phyloP scores from a whole-genome alignment of 192 early-diverging fungal species.

The Backusella luteola region DNA sequence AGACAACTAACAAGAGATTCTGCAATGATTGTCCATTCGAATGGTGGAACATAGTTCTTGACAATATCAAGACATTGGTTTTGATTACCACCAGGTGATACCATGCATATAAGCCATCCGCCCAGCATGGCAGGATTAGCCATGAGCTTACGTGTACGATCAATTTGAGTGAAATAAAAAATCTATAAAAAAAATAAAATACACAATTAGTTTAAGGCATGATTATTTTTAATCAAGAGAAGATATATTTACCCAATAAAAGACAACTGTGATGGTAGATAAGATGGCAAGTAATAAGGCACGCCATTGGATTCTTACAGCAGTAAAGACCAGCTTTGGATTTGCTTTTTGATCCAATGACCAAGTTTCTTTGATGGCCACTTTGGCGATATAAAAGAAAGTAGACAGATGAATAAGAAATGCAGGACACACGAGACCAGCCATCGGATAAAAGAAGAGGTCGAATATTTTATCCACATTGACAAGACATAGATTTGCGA shows the following conservation, averaged over 20 bases:
- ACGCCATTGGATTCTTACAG: slow-evolving; percentile 54
- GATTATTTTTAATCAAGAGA: background rate
- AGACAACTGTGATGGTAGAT: slow-evolving; percentile 35
- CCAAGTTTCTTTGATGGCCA: slow-evolving; percentile 2
- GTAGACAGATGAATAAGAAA: slow-evolving; percentile 50
- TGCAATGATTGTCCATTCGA: slow-evolving; percentile 40
- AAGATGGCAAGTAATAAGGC: slow-evolving; percentile 45
- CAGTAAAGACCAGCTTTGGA: slow-evolving; percentile 45
- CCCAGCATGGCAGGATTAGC: slow-evolving; percentile 11
- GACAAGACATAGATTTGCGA: slow-evolving; percentile 48
- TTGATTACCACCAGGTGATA: slow-evolving; percentile 20
- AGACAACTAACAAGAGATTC: slow-evolving; percentile 41
- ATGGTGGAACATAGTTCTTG: slow-evolving; percentile 37
- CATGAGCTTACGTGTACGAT: slow-evolving; percentile 18
- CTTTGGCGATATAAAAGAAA: slow-evolving; percentile 49
- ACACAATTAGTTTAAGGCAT: background rate
- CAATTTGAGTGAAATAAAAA: slow-evolving; percentile 44
- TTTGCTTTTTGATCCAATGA: slow-evolving; percentile 29
- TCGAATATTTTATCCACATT: slow-evolving; percentile 32
- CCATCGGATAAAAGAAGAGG: slow-evolving; percentile 56
- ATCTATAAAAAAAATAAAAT: background rate
- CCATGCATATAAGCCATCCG: slow-evolving; percentile 40
- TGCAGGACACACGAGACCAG: slow-evolving; percentile 42
- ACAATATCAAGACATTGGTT: slow-evolving; percentile 33
- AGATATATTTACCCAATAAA: slow-evolving; percentile 43